These are phyloP conservation scores for Yarrowia deformans DNA, from an alignment of 805 yeast genomes.

Conservation along the genomic window DNA sequence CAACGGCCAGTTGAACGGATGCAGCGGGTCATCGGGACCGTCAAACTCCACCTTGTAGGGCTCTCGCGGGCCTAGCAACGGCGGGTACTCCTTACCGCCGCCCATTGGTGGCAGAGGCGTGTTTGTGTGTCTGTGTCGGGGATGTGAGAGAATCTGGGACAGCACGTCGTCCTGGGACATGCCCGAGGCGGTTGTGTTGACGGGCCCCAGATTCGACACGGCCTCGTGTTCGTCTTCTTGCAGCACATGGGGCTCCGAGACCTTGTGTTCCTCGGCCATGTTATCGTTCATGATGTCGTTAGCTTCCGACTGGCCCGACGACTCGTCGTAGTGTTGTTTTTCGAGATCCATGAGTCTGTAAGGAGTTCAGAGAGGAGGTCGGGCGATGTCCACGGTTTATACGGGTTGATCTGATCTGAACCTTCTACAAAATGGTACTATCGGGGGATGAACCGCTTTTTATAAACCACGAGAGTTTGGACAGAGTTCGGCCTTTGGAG, in stretches of 20 bases:
- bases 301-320: slow-evolving; percentile 25
- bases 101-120: slow-evolving; percentile 41
- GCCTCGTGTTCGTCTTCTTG: slow-evolving; percentile 4
- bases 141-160: slow-evolving; percentile 15
- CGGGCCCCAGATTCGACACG: slow-evolving; percentile 2
- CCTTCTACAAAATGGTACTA: neutral
- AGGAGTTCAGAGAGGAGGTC: neutral
- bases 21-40: slow-evolving; percentile 74
- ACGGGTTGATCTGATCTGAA: neutral
- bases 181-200: slow-evolving; percentile 1
- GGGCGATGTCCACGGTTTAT: neutral
- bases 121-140: slow-evolving; percentile 22
- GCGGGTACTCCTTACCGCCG: slow-evolving; percentile 41
- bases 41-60: slow-evolving; percentile 71
- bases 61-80: slow-evolving; percentile 36
- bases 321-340: slow-evolving; percentile 31
- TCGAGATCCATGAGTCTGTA: slow-evolving; percentile 19
- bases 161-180: slow-evolving; percentile 22
- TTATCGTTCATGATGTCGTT: slow-evolving; percentile 23
- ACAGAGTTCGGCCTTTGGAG: slow-evolving; percentile 1
- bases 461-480: slow-evolving; percentile 17
- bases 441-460: slow-evolving; percentile 38
- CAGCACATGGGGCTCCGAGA: neutral
- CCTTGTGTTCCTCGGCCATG: neutral
- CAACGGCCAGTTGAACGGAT: slow-evolving; percentile 78